These are phyloP conservation scores for Gyrodon lividus DNA, from an alignment of 768 basidiomycete genomes.

Conservation along the genomic window DNA sequence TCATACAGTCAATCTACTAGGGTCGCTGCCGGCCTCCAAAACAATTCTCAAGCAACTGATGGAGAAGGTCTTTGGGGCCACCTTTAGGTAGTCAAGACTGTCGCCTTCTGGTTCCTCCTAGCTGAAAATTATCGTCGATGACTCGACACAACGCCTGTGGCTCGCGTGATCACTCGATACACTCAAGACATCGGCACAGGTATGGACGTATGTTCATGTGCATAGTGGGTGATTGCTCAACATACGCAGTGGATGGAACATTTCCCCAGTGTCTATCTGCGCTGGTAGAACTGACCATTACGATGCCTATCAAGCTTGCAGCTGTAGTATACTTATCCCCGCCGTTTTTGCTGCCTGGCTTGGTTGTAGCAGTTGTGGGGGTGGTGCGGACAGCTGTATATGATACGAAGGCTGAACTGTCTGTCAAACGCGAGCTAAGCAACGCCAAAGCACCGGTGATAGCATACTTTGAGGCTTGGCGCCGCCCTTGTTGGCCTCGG, in stretches of 20 bases:
- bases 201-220: neutral
- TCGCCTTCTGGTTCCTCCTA: slow-evolving; percentile 20
- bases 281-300: slow-evolving; percentile 2
- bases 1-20: slow-evolving; percentile 42
- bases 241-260: slow-evolving; percentile 9
- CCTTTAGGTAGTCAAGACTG: slow-evolving; percentile 52
- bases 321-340: slow-evolving; percentile 10
- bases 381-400: slow-evolving; percentile 39
- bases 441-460: slow-evolving; percentile 22
- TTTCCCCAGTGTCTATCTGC: neutral
- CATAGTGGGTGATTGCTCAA: neutral
- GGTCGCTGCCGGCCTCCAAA: slow-evolving; percentile 51
- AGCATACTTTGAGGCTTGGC: slow-evolving; percentile 12
- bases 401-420: slow-evolving; percentile 42
- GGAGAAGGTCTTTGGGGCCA: slow-evolving; percentile 55
- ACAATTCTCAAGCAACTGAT: slow-evolving; percentile 52
- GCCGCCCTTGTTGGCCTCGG: slow-evolving; percentile 15
- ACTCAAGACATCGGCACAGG: slow-evolving; percentile 50
- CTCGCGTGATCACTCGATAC: slow-evolving; percentile 32
- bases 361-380: slow-evolving; percentile 29
- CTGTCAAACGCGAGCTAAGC: slow-evolving; percentile 31
- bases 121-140: slow-evolving; percentile 40
- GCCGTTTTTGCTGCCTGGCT: slow-evolving; percentile 24
- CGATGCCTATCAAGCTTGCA: slow-evolving; percentile 4
- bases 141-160: slow-evolving; percentile 40